Evolutionary conservation across 1,284 basidiomycete species (phyloP), one percentile per base, ranked within the genome.

Genomic region (Mycena sp.): DNA sequence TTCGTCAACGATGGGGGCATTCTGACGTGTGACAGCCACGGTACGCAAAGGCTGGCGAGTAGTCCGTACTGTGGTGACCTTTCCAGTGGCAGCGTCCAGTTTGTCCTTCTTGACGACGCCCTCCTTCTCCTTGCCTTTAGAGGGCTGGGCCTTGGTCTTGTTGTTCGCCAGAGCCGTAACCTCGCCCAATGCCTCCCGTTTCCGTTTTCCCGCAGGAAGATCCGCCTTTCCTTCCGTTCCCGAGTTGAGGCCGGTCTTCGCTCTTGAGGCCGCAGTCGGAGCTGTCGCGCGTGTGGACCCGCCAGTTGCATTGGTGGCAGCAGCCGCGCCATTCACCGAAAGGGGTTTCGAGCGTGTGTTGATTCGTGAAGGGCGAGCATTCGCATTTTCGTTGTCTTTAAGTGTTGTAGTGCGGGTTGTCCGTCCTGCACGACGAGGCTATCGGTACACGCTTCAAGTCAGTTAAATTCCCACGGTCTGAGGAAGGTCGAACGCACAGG

Each of bases 151-250:
- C 60, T 72, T 73, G 56, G 71, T 67, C 69, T 81, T 82, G 73
- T 84, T 84, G 64, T 81, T 80, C 28, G 83, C 78, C 21, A 83
- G 77, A 52, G 81, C 78, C 4, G 87, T 82, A 25, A 91, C 86
- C 74, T 92, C 90, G 30, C 87, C 88, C 29, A 92, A 79, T 4
- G 89, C 89, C 61, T 91, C 89, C 51, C 91, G 87, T 74, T 93
- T 92, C 64, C 90, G 83, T 77, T 93, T 93, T 49, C 83, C 85
- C 11, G 81, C 79, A 11, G 80, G 72, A 11, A 71, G 65, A 28
- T 82, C 80, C 16, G 75, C 70, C 61, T 86, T 85, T 58, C 78
- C 74, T 58, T 81, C 78, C 49, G 74, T 69, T 30, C 67, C 45
- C 30, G 58, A 55, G 54, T 49, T 65, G 52, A 69, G 69, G 48